Evolutionary conservation across 1,284 basidiomycete species (phyloP), one percentile per base, ranked within the genome.

Genomic region (Heterobasidion irregulare): DNA sequence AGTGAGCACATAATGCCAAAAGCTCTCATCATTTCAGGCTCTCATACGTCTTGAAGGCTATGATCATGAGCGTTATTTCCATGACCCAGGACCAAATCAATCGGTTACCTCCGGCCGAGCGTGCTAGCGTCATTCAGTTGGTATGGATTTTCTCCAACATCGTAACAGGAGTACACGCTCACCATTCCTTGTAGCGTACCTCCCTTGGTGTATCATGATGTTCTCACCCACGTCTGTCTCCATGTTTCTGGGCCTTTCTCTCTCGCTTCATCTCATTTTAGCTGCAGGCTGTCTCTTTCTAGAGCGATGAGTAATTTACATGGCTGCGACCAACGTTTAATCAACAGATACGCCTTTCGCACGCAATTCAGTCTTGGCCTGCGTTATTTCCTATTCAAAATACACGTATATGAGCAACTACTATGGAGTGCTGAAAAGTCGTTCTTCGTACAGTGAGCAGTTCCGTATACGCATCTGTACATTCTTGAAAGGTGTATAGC

Each of bases 41-140:
- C 19, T 32, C 16, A 47, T 10, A 13, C 12, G 34, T 12, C 18
- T 26, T 53, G 2, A 56, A 87, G 84, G 78, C 79, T 32, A 75
- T 87, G 64, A 81, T 89, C 26, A 74, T 86, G 71, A 78, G 79
- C 49, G 79, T 89, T 8, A 64, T 88, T 51, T 73, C 78, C 15
- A 85, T 89, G 84, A 83, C 83, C 0, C 79, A 82, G 3, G 86
- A 88, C 51, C 82, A 89, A 63, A 79, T 89, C 54, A 77, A 79
- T 56, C 70, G 71, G 62, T 68, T 88, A 33, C 79, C 84, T 5
- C 79, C 80, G 1, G 66, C 74, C 2, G 84, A 89, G 60, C 72
- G 85, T 33, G 72, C 79, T 41, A 83, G 78, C 53, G 81, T 85
- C 61, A 76, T 87, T 56, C 84, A 88, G 66, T 70, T 89, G 64